Evolutionary conservation across 257 asterid genomes (phyloP).

Genomic region (Solanum piurae): DNA sequence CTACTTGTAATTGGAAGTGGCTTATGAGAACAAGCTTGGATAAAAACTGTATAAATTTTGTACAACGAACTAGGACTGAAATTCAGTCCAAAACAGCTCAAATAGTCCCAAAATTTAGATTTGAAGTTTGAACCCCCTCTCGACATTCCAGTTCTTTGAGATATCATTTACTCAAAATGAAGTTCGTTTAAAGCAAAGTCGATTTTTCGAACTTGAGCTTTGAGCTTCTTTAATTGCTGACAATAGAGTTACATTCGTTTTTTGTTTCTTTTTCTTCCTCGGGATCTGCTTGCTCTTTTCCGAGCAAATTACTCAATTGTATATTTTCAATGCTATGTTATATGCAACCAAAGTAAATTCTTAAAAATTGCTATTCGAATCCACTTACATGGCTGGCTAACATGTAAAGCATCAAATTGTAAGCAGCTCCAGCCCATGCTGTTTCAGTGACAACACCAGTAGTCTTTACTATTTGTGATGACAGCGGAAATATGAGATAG

Average conservation of each 20-base stretch:
- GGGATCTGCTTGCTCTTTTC: neutral
- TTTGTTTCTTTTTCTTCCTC: neutral
- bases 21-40: neutral
- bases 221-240: neutral
- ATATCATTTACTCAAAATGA: neutral
- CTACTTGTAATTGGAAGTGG: neutral
- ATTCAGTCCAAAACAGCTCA: neutral
- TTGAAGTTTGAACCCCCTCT: neutral
- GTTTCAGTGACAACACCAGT: conserved; percentile 95
- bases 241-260: neutral
- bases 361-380: neutral
- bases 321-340: neutral
- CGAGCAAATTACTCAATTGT: neutral
- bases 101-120: neutral
- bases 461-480: conserved; percentile 80
- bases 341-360: neutral
- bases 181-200: neutral
- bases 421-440: conserved; percentile 99
- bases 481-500: conserved; percentile 70
- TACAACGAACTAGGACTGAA: neutral
- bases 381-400: conserved; percentile 92
- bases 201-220: neutral
- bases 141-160: neutral
- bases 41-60: neutral
- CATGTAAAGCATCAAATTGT: conserved; percentile 91